Conservation (phyloP, 192 early-diverging fungal genomes). For the Backusella westeae region DNA sequence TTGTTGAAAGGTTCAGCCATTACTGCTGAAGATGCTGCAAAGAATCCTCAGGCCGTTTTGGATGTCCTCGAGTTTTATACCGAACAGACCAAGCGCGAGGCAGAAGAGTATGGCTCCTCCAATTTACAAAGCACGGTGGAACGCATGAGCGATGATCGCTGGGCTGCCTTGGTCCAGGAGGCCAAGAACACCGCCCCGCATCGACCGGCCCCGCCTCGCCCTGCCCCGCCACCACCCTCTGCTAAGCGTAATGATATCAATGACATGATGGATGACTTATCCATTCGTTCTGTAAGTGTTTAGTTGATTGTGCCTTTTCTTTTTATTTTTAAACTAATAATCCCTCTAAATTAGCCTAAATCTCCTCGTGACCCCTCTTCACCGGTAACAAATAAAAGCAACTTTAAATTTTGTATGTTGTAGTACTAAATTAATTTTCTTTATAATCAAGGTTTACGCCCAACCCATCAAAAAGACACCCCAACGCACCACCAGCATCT, state of each 20-base stretch:
- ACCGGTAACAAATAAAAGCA: background rate
- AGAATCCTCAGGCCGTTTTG: constrained; percentile 97
- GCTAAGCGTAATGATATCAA: constrained; percentile 14
- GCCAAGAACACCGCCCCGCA: constrained; percentile 2
- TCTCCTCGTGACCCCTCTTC: background rate
- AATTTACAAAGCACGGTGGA: constrained; percentile 37
- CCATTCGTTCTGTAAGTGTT: constrained; percentile 14
- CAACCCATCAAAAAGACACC: background rate
- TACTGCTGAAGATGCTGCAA: constrained; percentile 96
- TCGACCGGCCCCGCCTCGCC: constrained; percentile 14
- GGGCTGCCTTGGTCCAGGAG: constrained; percentile 60
- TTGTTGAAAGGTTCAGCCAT: constrained; percentile 92
- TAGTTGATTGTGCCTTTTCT: background rate
- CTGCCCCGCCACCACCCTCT: constrained; percentile 31
- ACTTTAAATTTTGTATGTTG: background rate
- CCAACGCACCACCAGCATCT: constrained; percentile 8
- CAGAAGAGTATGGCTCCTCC: constrained; percentile 49
- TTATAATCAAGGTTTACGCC: background rate
- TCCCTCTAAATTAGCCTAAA: background rate
- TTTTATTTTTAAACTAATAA: background rate
- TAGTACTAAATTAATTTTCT: background rate
- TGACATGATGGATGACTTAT: constrained; percentile 37
- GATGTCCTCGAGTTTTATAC: constrained; percentile 99
- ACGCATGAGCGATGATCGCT: constrained; percentile 45
- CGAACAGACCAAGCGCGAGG: constrained; percentile 68